Evolutionary conservation across 208 protist species (phyloP).

Genomic region (Wallacemonas rigidus): DNA sequence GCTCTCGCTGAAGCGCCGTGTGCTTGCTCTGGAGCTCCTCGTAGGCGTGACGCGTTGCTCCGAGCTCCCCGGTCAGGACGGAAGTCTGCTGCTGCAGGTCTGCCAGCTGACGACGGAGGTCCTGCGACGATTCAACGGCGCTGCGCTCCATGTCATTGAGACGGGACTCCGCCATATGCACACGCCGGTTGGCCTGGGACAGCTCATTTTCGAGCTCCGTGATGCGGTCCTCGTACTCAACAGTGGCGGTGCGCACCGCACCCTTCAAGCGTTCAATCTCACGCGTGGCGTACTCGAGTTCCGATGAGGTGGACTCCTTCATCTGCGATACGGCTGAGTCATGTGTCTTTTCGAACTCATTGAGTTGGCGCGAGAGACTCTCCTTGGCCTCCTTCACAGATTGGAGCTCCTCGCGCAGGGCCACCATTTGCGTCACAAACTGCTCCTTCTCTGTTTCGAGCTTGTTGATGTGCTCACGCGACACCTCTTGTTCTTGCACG

Average conservation of each 20-base stretch:
- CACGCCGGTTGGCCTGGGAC: constrained; percentile 47
- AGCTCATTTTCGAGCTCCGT: constrained; percentile 58
- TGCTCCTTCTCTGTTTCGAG: constrained; percentile 34
- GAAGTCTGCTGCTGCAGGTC: constrained; percentile 46
- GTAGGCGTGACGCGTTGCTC: constrained; percentile 33
- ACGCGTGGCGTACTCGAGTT: constrained; percentile 19
- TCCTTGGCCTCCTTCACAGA: constrained; percentile 20
- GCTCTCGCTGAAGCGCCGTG: constrained; percentile 33
- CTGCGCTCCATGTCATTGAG: constrained; percentile 52
- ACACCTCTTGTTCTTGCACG: constrained; percentile 27
- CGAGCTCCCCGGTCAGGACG: constrained; percentile 33
- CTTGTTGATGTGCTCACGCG: constrained; percentile 39
- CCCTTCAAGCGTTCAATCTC: constrained; percentile 55
- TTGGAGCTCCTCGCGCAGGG: constrained; percentile 24
- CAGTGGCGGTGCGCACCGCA: constrained; percentile 37
- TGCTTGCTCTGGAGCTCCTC: constrained; percentile 40
- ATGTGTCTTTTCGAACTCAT: constrained; percentile 32
- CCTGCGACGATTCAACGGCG: constrained; percentile 47
- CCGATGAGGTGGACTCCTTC: constrained; percentile 38
- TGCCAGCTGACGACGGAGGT: constrained; percentile 59
- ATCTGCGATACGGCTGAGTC: constrained; percentile 30
- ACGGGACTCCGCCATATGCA: constrained; percentile 55
- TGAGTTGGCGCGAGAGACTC: constrained; percentile 29
- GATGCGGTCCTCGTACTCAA: constrained; percentile 57
- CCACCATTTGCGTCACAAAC: constrained; percentile 15